Percentiles rank a stretch among this genome's conserved stretches.
Evolutionary conservation across 164 flowering plant genomes (phyloP).

Genomic region (Tetracentron sinense): DNA sequence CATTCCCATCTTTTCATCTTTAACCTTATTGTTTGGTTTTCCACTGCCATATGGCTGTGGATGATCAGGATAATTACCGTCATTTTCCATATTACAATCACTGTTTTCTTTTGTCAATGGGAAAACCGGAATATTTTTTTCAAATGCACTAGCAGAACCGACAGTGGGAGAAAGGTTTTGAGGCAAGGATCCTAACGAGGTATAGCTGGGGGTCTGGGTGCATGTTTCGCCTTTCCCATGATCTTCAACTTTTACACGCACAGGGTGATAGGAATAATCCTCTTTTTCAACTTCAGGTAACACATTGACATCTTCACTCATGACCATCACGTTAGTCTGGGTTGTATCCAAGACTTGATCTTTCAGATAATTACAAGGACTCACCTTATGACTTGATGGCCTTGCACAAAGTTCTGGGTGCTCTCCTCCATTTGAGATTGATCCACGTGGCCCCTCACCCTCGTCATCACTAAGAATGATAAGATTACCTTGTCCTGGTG

Average conservation of each 20-base stretch:
- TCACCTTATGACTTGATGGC: conserved; percentile 21
- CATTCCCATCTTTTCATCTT: conserved; percentile 27
- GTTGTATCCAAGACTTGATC: conserved; percentile 26
- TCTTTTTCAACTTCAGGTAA: conserved; percentile 21
- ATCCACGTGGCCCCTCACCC: conserved; percentile 19
- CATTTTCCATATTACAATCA: conserved; percentile 17
- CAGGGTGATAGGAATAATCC: conserved; percentile 5
- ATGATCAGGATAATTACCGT: conserved; percentile 14
- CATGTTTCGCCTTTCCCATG: conserved; percentile 5
- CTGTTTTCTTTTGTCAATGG: conserved; percentile 15
- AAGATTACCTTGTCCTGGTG: conserved; percentile 11
- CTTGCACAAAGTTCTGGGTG: conserved; percentile 23
- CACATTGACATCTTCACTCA: conserved; percentile 24
- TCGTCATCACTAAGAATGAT: conserved; percentile 30
- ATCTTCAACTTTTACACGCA: conserved; percentile 23
- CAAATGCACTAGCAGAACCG: conserved; percentile 11
- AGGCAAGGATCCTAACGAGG: conserved; percentile 1
- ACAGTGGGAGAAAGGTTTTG: conserved; percentile 34
- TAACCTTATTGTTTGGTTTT: conserved; percentile 30
- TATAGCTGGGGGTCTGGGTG: conserved; percentile 7
- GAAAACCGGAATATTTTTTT: conserved; percentile 16
- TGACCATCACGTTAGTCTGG: conserved; percentile 26
- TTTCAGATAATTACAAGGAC: conserved; percentile 25
- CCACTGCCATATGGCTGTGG: conserved; percentile 19
- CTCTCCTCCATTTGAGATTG: conserved; percentile 14